Percentiles rank a stretch among this genome's conserved stretches.
Evolutionary conservation across 108 stramenopile species (phyloP).

Genomic region (Skeletonema costatum): DNA sequence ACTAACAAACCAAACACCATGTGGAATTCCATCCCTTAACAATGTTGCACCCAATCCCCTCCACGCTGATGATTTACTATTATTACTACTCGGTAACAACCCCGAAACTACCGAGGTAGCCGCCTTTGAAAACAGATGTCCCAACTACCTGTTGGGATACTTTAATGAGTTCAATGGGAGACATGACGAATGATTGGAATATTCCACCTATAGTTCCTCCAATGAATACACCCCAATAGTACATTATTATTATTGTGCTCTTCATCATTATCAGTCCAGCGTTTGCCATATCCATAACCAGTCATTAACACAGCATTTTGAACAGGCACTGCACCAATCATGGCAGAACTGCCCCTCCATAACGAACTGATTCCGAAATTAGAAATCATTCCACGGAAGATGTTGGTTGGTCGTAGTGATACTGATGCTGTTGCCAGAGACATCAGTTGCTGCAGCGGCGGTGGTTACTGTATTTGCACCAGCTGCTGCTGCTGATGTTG

Average conservation of each 20-base stretch:
- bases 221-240: conserved; percentile 67
- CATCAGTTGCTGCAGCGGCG: neutral
- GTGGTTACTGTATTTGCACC: neutral
- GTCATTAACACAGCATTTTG: conserved; percentile 88
- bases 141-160: conserved; percentile 68
- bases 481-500: neutral
- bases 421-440: neutral
- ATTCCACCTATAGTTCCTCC: conserved; percentile 83
- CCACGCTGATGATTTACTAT: conserved; percentile 32
- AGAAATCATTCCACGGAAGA: conserved; percentile 37
- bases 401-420: conserved; percentile 11
- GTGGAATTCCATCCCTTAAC: conserved; percentile 74
- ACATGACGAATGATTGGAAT: conserved; percentile 83
- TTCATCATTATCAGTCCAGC: conserved; percentile 36
- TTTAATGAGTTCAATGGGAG: conserved; percentile 83
- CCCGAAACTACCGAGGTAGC: conserved; percentile 17
- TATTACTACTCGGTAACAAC: conserved; percentile 11
- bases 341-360: conserved; percentile 78
- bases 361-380: conserved; percentile 54
- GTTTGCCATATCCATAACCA: conserved; percentile 83
- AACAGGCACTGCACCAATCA: conserved; percentile 83
- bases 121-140: conserved; percentile 27
- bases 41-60: conserved; percentile 81
- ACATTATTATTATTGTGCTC: conserved; percentile 11
- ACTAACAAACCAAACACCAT: conserved; percentile 82